Evolutionary conservation across 192 early-diverging fungal species (phyloP), one percentile per base, ranked within the genome.

Genomic region (Phycomyces blakesleeanus): DNA sequence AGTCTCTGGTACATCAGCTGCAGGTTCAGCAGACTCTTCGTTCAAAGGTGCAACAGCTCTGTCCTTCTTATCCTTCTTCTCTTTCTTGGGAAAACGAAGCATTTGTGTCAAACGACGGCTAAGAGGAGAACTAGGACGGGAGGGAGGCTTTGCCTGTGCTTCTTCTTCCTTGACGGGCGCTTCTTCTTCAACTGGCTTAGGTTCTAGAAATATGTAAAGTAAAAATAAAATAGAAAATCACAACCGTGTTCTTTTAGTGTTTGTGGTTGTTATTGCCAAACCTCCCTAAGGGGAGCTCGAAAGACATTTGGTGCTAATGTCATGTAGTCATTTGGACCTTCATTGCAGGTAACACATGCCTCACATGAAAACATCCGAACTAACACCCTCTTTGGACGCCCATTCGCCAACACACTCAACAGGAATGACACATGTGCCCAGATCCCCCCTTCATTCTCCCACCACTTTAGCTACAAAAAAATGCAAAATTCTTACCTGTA

Each of bases 71-170:
- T 60, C 58, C 10, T 42, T 40, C 41, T 42, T 49, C 24, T 68
- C 53, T 53, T 69, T 69, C 18, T 39, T 55, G 24, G 53, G 22
- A 42, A 63, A 69, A n/a, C 61, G 60, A 25, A 69, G 20, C 54
- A 62, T 69, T 51, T 69, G 67, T n/a, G 67, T 69, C 21, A 69
- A 20, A 50, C 67, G 59, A 52, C 67, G 67, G 12, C 67, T 59
- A 5, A 69, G 57, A 25, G 67, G 67, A 12, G 67, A 69, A 2
- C 60, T 49, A 40, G 67, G 29, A 41, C 67, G 67, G 57, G 67
- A 40, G 24, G 27, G 26, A 38, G 64, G 57, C 44, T 69, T 69
- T 0, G 9, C 8, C 25, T 15, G 34, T 59, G n/a, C 44, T 40
- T 55, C 27, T 18, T 53, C 58, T 26, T 21, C 66, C 21, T 6